Base-by-base conservation (phyloP, 257 asterid genomes). In the Lavandula angustifolia region DNA sequence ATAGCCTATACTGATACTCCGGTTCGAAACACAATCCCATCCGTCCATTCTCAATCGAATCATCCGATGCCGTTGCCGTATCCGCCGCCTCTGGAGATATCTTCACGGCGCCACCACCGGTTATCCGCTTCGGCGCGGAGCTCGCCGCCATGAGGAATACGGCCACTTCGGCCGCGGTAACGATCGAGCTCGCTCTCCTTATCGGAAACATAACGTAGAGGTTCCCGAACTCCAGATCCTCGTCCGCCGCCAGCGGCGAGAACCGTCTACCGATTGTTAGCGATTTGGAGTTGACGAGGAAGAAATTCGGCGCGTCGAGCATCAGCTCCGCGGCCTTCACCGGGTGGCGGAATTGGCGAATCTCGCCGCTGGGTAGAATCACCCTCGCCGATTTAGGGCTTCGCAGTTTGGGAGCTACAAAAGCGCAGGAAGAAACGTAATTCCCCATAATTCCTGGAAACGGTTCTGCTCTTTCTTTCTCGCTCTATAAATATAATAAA, bases 321-420 rank as follows among this genome's bases (percentile, higher is more conserved):
- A 87, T 87, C 55, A 87, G 79, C 70, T 87, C 94, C 13, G 94
- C 95, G 60, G 94, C 95, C 77, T 74, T 85, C 1, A 73, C 76
- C 34, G 81, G 78, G 7, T 87, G 79, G 9, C 81, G 77, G 71
- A 81, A 82, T 68, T 79, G 86, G 12, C 79, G 80, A 5, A 85
- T 69, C 70, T 85, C 82, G 54, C 96, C 96, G 53, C 71, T 78
- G 18, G 90, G 91, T 54, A 87, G 79, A 33, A 87, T 67, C 7
- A 83, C 89, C 73, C 84, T 74, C 4, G 87, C 84, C 4, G 87
- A 69, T 73, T 69, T 82, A 13, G 80, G 77, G 38, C 35, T 69
- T 41, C 49, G 69, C 35, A 77, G 67, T 35, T 33, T 70, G 0
- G 80, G 73, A 60, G 73, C 51, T 10, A 64, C 29, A 12, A 70